phyloP scores from a whole-genome alignment of 148 eudicot genomes.

The Camellia granthamiana region DNA sequence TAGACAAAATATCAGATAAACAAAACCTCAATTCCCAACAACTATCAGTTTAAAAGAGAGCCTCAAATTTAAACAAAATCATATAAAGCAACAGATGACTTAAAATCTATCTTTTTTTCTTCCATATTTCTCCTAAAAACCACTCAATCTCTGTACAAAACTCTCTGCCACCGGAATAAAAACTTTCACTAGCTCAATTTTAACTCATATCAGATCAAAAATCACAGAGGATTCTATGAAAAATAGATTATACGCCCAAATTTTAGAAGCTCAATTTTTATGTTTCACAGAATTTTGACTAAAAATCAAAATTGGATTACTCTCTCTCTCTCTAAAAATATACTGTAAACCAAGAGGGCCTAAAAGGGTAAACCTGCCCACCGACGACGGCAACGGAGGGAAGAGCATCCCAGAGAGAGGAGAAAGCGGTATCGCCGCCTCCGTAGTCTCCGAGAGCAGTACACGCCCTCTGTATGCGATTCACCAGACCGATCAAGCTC shows the following conservation, averaged over 20 bases:
- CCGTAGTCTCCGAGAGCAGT: slow-evolving; percentile 68
- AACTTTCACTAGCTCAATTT: not conserved
- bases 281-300: not conserved
- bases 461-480: slow-evolving; percentile 60
- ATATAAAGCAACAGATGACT: not conserved
- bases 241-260: too few relatives aligned
- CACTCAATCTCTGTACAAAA: too few relatives aligned
- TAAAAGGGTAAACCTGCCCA: slow-evolving; percentile 44
- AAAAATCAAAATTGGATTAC: not conserved
- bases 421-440: slow-evolving; percentile 48
- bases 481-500: slow-evolving; percentile 64
- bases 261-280: too few relatives aligned
- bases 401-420: slow-evolving; percentile 72
- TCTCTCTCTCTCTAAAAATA: too few relatives aligned
- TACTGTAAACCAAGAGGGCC: not conserved
- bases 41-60: not conserved
- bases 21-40: not conserved
- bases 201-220: not conserved
- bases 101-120: not conserved
- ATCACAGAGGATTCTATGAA: too few relatives aligned
- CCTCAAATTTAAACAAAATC: not conserved
- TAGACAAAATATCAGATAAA: not conserved
- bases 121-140: not conserved
- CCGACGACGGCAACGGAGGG: slow-evolving; percentile 77
- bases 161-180: not conserved